These are phyloP conservation scores for Cylindrotheca closterium DNA, from an alignment of 108 stramenopile genomes.

Conservation along the genomic window DNA sequence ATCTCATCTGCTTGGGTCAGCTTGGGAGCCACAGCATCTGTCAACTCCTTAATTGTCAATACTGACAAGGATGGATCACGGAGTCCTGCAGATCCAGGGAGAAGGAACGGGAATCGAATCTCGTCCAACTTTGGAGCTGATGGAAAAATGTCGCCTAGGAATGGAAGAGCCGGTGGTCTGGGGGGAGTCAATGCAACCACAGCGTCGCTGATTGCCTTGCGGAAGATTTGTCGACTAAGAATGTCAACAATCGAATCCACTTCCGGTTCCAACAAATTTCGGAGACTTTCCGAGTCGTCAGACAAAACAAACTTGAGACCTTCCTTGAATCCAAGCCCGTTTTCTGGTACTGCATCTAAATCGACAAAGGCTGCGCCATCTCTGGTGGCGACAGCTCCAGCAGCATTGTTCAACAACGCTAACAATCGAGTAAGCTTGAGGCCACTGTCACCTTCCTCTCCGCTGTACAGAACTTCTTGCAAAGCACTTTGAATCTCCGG, in stretches of 20 bases:
- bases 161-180: constrained; percentile 60
- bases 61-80: constrained; percentile 34
- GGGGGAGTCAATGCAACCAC: constrained; percentile 68
- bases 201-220: constrained; percentile 70
- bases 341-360: constrained; percentile 80
- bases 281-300: constrained; percentile 68
- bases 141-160: constrained; percentile 72
- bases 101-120: constrained; percentile 65
- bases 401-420: constrained; percentile 83
- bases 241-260: constrained; percentile 78
- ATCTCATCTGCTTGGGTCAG: constrained; percentile 82
- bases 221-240: constrained; percentile 72
- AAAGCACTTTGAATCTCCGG: constrained; percentile 81
- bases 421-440: constrained; percentile 75
- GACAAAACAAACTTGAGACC: constrained; percentile 76
- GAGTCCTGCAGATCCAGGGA: constrained; percentile 35
- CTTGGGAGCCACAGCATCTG: constrained; percentile 75
- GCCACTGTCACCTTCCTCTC: constrained; percentile 37
- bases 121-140: constrained; percentile 71
- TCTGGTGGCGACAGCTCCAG: constrained; percentile 59
- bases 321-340: constrained; percentile 64
- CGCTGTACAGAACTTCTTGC: constrained; percentile 82
- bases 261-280: constrained; percentile 71
- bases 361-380: constrained; percentile 86
- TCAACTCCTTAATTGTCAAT: constrained; percentile 59